Evolutionary conservation across 192 early-diverging fungal species (phyloP), one percentile per base, ranked within the genome.

Genomic region (Lobosporangium transversale): DNA sequence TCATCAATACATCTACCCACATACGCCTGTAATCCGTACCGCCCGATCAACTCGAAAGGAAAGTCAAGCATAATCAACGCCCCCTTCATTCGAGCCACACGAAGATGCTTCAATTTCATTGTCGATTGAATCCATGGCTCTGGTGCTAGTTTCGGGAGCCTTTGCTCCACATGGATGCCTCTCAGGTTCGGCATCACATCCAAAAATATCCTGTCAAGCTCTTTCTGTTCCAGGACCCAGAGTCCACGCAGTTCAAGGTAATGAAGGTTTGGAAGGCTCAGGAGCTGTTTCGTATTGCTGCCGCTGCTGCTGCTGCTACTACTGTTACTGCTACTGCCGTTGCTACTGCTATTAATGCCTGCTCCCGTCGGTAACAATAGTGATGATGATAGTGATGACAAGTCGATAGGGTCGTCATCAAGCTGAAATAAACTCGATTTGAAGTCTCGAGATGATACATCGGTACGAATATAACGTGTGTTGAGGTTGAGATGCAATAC

Each of bases 111-210:
- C 10, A 58, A 37, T 24, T 23, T 14, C 8, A 15, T 24, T 15
- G 55, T 58, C 20, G 37, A 20, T 15, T 58, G 9, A n/a, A 58
- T 58, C 55, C 55, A 58, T 14, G n/a, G 36, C 55, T 10, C 10
- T 33, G 55, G 42, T 58, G 1, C 23, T 40, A 40, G 0, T 23
- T 24, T 23, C 42, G 23, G 4, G 20, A 24, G 12, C 55, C 55
- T 42, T 20, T 3, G 6, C 15, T 20, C 42, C 55, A 7, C 35
- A 58, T n/a, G n/a, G 36, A 58, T 43, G 23, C 55, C 36, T 4
- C 20, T 26, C 23, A 58, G 55, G 35, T 58, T 58, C 9, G 55
- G 55, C 33, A 40, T 58, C 35, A 58, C 55, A 8, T 20, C 21
- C 24, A 24, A 17, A 24, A 58, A 58, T 12, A 58, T 12, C 20